Conservation (phyloP, 1,284 basidiomycete species). For the Tilletia walkeri region DNA sequence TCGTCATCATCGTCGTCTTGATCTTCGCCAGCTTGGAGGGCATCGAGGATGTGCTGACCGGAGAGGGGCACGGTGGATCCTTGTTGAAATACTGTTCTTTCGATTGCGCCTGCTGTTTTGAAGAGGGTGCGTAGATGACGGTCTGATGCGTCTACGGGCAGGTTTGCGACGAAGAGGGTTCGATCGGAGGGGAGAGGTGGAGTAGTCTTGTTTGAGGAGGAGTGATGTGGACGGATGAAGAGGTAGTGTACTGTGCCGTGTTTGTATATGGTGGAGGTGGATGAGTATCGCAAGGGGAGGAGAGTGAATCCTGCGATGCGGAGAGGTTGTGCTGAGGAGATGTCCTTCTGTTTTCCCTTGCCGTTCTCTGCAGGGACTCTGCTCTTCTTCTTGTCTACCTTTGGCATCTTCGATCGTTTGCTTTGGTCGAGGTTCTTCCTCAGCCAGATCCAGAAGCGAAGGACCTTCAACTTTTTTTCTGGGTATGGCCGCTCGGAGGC, state of each 20-base stretch:
- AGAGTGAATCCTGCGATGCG: neutral
- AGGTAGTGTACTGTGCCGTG: conserved; percentile 24
- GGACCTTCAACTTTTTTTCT: too few relatives aligned
- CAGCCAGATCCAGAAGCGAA: too few relatives aligned
- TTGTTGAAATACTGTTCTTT: conserved; percentile 29
- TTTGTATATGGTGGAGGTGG: neutral
- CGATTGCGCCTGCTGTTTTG: conserved; percentile 38
- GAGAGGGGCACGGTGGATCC: neutral
- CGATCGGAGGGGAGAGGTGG: conserved; percentile 29
- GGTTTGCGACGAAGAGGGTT: conserved; percentile 50
- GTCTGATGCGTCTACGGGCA: conserved; percentile 46
- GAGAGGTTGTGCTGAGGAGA: neutral
- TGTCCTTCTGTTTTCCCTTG: too few relatives aligned
- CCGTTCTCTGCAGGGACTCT: too few relatives aligned
- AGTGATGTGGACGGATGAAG: conserved; percentile 28
- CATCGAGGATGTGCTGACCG: neutral
- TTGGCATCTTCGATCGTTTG: too few relatives aligned
- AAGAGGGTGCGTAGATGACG: conserved; percentile 40
- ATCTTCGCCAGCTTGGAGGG: neutral
- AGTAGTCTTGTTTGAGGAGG: neutral
- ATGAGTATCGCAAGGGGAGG: neutral
- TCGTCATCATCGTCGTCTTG: conserved; percentile 25
- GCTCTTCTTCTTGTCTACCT: too few relatives aligned
- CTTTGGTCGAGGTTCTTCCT: too few relatives aligned
- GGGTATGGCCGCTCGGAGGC: too few relatives aligned